Conservation (phyloP, 441 rosid genomes). For the Lepidium campestre region DNA sequence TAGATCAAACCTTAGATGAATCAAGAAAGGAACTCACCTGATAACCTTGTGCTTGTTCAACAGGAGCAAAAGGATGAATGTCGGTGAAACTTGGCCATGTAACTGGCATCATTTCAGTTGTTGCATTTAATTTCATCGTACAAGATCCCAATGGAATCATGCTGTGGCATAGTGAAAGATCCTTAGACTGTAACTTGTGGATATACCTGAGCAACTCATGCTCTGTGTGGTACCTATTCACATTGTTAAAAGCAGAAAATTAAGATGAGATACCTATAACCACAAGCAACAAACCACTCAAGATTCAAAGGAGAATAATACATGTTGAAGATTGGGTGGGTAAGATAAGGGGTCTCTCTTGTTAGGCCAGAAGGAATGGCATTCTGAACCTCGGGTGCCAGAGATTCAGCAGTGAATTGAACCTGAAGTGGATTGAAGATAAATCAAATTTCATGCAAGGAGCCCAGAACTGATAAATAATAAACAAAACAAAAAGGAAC, state of each 20-base stretch:
- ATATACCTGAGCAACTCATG: conserved; percentile 89
- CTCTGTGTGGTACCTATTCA: conserved; percentile 78
- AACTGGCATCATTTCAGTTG: conserved; percentile 94
- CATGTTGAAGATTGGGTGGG: conserved; percentile 80
- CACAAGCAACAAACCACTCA: conserved; percentile 9
- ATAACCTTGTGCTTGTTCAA: conserved; percentile 85
- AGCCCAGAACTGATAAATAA: conserved; percentile 11
- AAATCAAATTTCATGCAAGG: conserved; percentile 2
- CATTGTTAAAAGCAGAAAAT: background rate
- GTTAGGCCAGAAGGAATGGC: conserved; percentile 61
- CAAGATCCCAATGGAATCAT: conserved; percentile 99
- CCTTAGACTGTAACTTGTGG: conserved; percentile 71
- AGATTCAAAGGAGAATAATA: conserved; percentile 26
- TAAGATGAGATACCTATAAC: conserved; percentile 24
- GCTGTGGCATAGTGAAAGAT: conserved; percentile 95
- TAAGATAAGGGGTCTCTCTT: conserved; percentile 73
- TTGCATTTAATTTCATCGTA: conserved; percentile 96
- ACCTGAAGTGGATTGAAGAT: conserved; percentile 41
- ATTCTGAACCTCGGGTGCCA: conserved; percentile 73
- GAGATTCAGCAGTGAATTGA: conserved; percentile 75
- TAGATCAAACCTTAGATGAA: conserved; percentile 5
- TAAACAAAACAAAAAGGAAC: conserved; percentile 20
- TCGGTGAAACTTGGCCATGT: conserved; percentile 85
- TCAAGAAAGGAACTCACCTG: conserved; percentile 46
- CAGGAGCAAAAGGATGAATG: conserved; percentile 87